These are phyloP conservation scores for Cercospora berteroae DNA, from an alignment of 2,329 filamentous ascomycete genomes.

Conservation along the genomic window DNA sequence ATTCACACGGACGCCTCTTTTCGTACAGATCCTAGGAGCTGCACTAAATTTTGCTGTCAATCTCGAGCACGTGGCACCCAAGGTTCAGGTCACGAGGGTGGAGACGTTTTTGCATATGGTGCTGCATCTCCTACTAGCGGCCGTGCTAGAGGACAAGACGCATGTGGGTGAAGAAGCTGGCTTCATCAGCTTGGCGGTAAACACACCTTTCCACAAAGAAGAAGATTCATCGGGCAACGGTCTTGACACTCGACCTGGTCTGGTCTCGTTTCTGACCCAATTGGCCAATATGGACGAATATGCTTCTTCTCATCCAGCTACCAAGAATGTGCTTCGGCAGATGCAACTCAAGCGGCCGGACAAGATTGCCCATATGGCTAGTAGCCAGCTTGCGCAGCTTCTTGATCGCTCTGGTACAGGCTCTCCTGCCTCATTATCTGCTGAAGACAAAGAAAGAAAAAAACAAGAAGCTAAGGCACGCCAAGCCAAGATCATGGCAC, in stretches of 20 bases:
- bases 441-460: constrained; percentile 72
- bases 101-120: constrained; percentile 92
- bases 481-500: constrained; percentile 92
- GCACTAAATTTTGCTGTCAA: constrained; percentile 77
- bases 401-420: constrained; percentile 78
- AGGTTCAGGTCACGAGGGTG: constrained; percentile 75
- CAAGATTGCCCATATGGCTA: constrained; percentile 61
- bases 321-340: constrained; percentile 75
- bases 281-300: constrained; percentile 66
- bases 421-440: constrained; percentile 67
- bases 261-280: constrained; percentile 53
- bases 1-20: constrained; percentile 81
- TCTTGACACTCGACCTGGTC: not conserved
- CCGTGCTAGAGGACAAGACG: constrained; percentile 72
- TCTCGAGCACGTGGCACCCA: constrained; percentile 65
- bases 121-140: constrained; percentile 80
- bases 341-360: constrained; percentile 79
- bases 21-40: constrained; percentile 87
- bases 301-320: constrained; percentile 79
- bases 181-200: constrained; percentile 32
- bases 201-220: constrained; percentile 11
- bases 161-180: constrained; percentile 14
- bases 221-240: constrained; percentile 9
- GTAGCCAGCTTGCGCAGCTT: constrained; percentile 38
- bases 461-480: constrained; percentile 88